Evolutionary conservation across 768 basidiomycete genomes (phyloP), one percentile per base, ranked within the genome.

Genomic region (Collybia mongolica): DNA sequence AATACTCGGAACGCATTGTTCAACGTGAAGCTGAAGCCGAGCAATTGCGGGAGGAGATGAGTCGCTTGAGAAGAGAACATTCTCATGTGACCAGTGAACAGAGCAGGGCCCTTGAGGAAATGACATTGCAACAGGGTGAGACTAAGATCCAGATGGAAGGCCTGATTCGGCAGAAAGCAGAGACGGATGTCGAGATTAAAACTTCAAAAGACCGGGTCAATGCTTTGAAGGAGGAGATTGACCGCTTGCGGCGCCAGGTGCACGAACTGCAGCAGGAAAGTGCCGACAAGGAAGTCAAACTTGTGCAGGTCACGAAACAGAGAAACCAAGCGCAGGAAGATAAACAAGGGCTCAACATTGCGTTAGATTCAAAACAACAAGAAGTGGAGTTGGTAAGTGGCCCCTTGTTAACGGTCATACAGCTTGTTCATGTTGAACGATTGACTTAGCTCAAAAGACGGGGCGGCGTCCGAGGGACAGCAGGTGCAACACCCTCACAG

Each of bases 311-410:
- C 45, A 77, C 75, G 53, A 90, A 89, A 68, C 76, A 86, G 58
- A 73, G 80, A 35, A 71, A 72, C 0, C 74, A 84, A 60, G 79
- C 87, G 54, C 84, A 86, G 65, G 87, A 93, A 38, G 93, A 96
- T 65, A 65, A 88, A 18, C 68, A 79, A 42, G 88, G 90, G n/a
- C 69, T 96, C 58, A 94, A 96, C 59, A 93, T 95, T 29, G 94
- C 93, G 0, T 69, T 97, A 47, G 92, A 95, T 66, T 86, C 92
- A 20, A 97, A 97, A 69, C 94, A 97, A 60, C 93, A 95, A 65
- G 94, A 96, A 65, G 71, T 97, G 35, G 93, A 96, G 63, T 63
- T 95, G 66, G 94, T 97, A 82, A 75, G 48, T 59, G 36, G 12
- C 35, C 24, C 44, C 24, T 55, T 26, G 38, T 48, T 19, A 26